Conservation (phyloP, 768 basidiomycete genomes). For the Paxillus ammoniavirescens region DNA sequence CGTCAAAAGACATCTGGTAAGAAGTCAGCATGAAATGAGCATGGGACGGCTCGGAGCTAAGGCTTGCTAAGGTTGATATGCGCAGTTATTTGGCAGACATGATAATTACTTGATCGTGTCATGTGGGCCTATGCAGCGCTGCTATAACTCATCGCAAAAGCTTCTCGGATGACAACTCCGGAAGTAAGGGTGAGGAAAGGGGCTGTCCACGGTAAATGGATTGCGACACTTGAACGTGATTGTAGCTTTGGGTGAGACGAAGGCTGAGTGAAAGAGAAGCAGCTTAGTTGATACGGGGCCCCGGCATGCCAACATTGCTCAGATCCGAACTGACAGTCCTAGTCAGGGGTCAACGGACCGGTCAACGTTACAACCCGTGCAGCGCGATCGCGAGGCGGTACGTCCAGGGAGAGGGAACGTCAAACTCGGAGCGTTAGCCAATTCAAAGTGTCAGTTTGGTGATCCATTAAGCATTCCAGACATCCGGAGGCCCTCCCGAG, state of each 20-base stretch:
- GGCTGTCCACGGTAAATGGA: conserved; percentile 9
- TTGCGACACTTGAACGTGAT: not conserved
- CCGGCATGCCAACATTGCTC: no score
- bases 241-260: not conserved
- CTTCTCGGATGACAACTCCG: not conserved
- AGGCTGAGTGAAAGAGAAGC: no score
- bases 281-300: no score
- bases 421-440: not conserved
- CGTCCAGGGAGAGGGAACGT: no score
- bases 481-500: not conserved
- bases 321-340: no score
- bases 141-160: conserved; percentile 7
- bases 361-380: no score
- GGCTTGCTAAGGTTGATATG: not conserved
- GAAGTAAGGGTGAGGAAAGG: not conserved
- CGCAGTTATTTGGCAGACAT: conserved; percentile 7
- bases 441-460: not conserved
- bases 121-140: conserved; percentile 6
- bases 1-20: conserved; percentile 15
- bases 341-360: no score
- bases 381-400: not conserved
- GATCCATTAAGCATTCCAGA: not conserved
- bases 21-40: conserved; percentile 2
- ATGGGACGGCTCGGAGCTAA: not conserved
- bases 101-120: not conserved